Percentiles rank a stretch among this genome's conserved stretches.
Conservation (phyloP, 2,329 filamentous ascomycete species). For the Neopestalotiopsis sp. region DNA sequence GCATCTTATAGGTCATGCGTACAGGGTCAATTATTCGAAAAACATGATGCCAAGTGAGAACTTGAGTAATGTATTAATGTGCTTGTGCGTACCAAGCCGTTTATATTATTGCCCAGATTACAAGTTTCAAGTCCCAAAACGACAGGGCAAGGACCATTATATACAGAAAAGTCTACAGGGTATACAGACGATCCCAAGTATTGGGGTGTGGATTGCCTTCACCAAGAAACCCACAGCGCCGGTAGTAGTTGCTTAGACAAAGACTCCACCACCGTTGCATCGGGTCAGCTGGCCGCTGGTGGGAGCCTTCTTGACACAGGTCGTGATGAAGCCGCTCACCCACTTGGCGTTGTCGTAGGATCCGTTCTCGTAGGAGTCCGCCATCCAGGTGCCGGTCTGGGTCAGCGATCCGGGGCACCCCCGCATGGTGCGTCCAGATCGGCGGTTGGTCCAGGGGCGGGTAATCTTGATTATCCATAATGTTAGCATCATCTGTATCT, state of each 20-base stretch:
- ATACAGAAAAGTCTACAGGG: neutral
- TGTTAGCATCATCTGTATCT: neutral
- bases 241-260: neutral
- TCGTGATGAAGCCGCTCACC: conserved; percentile 9
- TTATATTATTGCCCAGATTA: neutral
- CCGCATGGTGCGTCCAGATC: conserved; percentile 7
- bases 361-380: conserved; percentile 8
- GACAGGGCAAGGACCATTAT: neutral
- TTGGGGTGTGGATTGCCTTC: neutral
- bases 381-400: conserved; percentile 9
- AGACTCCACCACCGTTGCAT: neutral
- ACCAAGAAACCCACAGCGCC: neutral
- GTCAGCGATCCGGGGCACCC: conserved; percentile 7
- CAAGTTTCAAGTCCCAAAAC: neutral
- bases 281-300: neutral
- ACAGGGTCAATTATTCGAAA: too few species aligned
- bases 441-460: conserved; percentile 6
- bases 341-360: conserved; percentile 11
- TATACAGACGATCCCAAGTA: neutral
- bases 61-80: too few species aligned
- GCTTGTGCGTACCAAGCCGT: neutral
- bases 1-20: too few species aligned
- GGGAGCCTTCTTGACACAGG: conserved; percentile 6
- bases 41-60: too few species aligned
- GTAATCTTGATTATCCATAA: neutral